Evolutionary conservation across 169 alveolate species (phyloP).

Genomic region (Gregarina niphandrodes): DNA sequence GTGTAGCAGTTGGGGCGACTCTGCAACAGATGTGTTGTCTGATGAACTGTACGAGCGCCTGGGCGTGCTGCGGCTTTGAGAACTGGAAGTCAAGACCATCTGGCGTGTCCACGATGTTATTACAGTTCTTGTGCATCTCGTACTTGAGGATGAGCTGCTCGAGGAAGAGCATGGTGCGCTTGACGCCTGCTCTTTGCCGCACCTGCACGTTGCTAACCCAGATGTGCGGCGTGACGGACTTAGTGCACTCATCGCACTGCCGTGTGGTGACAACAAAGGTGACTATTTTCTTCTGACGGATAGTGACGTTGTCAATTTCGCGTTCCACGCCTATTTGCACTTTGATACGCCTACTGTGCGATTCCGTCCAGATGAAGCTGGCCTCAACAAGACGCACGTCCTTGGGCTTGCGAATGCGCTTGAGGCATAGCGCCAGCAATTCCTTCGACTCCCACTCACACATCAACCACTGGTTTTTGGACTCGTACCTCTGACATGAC

Average conservation of each 20-base stretch:
- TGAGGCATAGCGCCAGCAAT: slow-evolving; percentile 75
- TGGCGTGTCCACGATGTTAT: slow-evolving; percentile 58
- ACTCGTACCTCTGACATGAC: slow-evolving; percentile 62
- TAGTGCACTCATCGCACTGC: slow-evolving; percentile 92
- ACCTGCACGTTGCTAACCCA: slow-evolving; percentile 76
- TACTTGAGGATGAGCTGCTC: slow-evolving; percentile 82
- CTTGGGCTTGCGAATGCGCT: slow-evolving; percentile 48
- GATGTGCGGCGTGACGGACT: slow-evolving; percentile 89
- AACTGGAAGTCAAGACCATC: slow-evolving; percentile 94
- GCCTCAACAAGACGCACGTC: slow-evolving; percentile 77
- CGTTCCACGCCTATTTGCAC: slow-evolving; percentile 74
- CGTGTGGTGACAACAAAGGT: slow-evolving; percentile 59
- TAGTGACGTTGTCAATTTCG: slow-evolving; percentile 62
- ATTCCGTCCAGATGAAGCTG: slow-evolving; percentile 64
- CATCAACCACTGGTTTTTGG: slow-evolving; percentile 77
- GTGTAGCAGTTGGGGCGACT: neutral
- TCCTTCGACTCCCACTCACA: slow-evolving; percentile 82
- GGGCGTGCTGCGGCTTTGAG: slow-evolving; percentile 66
- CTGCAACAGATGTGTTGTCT: slow-evolving; percentile 12
- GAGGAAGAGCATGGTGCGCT: slow-evolving; percentile 72
- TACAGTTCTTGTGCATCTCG: slow-evolving; percentile 35
- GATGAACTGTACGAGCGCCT: slow-evolving; percentile 74
- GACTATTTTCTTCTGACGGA: slow-evolving; percentile 58
- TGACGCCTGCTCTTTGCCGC: slow-evolving; percentile 85
- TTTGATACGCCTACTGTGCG: slow-evolving; percentile 56